Evolutionary conservation across 2,329 filamentous ascomycete genomes (phyloP), one percentile per base, ranked within the genome.

Genomic region (Microdochium trichocladiopsis): DNA sequence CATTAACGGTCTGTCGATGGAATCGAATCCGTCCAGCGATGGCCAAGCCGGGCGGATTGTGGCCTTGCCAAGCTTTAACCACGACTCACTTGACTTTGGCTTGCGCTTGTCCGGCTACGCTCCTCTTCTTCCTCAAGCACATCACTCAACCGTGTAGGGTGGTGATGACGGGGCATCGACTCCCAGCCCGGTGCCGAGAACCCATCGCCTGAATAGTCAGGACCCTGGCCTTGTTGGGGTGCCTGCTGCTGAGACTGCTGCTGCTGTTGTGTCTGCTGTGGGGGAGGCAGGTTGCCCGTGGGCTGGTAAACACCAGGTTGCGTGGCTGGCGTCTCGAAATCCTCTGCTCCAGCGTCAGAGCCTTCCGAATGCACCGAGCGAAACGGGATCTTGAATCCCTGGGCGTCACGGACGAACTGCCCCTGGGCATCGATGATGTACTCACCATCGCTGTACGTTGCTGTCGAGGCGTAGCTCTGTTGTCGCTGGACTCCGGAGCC

Each of bases 121-220:
- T 95, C 90, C 59, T 94, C 89, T 57, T 95, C 87, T 63, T 90
- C 90, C 63, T 91, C 87, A 25, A 94, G 78, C 25, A 96, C 91
- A 69, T 95, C 91, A 66, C 90, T 95, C 56, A 96, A 74, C 52
- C 92, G 77, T 9, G 91, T 95, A 0, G 91, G 91, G 69, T 96
- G 90, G 59, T 94, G 89, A 68, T 95, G 91, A 52, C 84, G 80
- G 23, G 86, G 74, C n/a, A 73, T 72, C 70, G 63, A 58, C 57
- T 94, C 88, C 89, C 90, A 95, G 16, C 82, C 85, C 2, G 83
- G 78, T 1, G 81, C 79, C 8, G 76, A 84, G 68, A 85, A 90
- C 22, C 79, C 83, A 47, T 81, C 72, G 47, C 85, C 86, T 4
- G 78, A 76, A 63, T 90, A 90, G 61, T 90, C 86, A 18, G 79